Evolutionary conservation across 2,329 filamentous ascomycete species (phyloP).

Genomic region (Purpureocillium lavendulum): DNA sequence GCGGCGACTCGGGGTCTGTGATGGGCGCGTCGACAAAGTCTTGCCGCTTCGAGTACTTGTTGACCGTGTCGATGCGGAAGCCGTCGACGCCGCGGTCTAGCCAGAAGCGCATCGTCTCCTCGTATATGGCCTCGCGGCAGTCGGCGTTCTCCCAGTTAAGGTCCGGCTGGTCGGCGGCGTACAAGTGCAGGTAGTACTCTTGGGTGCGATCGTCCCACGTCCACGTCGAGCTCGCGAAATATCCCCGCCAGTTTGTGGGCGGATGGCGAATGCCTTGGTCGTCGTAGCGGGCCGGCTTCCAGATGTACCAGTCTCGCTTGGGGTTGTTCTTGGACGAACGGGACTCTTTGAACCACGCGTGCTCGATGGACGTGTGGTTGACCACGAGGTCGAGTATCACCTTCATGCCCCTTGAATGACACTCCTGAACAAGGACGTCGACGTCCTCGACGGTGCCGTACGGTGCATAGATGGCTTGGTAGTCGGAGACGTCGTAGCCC

Average conservation of each 20-base stretch:
- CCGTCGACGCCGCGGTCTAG: slow-evolving; percentile 58
- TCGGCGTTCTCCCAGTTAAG: slow-evolving; percentile 67
- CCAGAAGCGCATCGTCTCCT: slow-evolving; percentile 64
- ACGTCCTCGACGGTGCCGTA: slow-evolving; percentile 62
- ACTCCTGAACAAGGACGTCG: slow-evolving; percentile 49
- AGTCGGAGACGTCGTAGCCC: slow-evolving; percentile 59
- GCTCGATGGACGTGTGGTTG: slow-evolving; percentile 55
- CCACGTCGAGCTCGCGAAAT: slow-evolving; percentile 42
- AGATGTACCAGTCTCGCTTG: slow-evolving; percentile 58
- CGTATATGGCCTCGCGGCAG: slow-evolving; percentile 59
- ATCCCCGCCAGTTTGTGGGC: slow-evolving; percentile 48
- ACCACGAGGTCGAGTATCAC: slow-evolving; percentile 66
- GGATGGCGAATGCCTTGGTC: slow-evolving; percentile 43
- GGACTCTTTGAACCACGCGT: slow-evolving; percentile 50
- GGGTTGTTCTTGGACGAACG: slow-evolving; percentile 38
- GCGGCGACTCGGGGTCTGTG: slow-evolving; percentile 25
- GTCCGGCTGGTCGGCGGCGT: slow-evolving; percentile 63
- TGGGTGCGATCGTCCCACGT: slow-evolving; percentile 40
- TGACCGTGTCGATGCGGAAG: slow-evolving; percentile 61
- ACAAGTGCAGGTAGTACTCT: slow-evolving; percentile 53
- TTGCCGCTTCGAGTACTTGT: slow-evolving; percentile 55
- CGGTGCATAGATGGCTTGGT: slow-evolving; percentile 28
- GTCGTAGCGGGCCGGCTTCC: slow-evolving; percentile 49
- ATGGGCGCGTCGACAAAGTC: slow-evolving; percentile 45
- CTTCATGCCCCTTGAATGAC: slow-evolving; percentile 53